Base-by-base conservation (phyloP, 2,329 filamentous ascomycete genomes). In the Cryphonectria japonica region DNA sequence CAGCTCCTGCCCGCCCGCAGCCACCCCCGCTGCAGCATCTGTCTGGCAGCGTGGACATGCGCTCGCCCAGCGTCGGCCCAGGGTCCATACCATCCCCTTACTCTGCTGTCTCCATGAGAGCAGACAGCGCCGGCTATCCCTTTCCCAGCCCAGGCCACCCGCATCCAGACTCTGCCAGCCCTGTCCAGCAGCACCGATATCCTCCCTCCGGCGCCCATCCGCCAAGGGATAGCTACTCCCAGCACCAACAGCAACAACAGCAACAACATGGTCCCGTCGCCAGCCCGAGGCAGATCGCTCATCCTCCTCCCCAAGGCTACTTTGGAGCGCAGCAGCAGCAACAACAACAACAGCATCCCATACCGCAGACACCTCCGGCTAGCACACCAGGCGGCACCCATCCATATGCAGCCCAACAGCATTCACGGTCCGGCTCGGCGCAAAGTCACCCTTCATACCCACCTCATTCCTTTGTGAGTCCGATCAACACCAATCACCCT, bases 401-500 rank as follows among this genome's bases (percentile, higher is more conserved):
- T 69, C 75, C 80, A 37, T 80, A 79, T 63, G 67, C 78, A 6
- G 52, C 60, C 34, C 71, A 69, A 14, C 67, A 71, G 67, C 80
- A 85, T 69, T 84, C 84, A 72, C 80, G 87, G 75, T 88, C 88
- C 59, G 86, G 86, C 8, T 89, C 88, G 54, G 85, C 88, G 22
- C 88, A 89, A 63, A 87, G 85, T 76, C 88, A 90, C 78, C 85
- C 85, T 62, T 83, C 84, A 11, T 88, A 85, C 75, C 85, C 67
- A 26, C 50, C 84, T 16, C 78, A 81, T 69, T 82, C 85, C 39
- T 87, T 85, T 73, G 79, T 77, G 54, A 90, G 88, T 75, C 88
- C 88, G 64, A 78, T 85, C 60, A 78, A 82, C 59, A 78, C 83
- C 46, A 78, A 83, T 46, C 85, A 84, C 71, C 81, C 81, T 67